Conservation (phyloP, 305 asterid genomes). For the Solanum hybrid region DNA sequence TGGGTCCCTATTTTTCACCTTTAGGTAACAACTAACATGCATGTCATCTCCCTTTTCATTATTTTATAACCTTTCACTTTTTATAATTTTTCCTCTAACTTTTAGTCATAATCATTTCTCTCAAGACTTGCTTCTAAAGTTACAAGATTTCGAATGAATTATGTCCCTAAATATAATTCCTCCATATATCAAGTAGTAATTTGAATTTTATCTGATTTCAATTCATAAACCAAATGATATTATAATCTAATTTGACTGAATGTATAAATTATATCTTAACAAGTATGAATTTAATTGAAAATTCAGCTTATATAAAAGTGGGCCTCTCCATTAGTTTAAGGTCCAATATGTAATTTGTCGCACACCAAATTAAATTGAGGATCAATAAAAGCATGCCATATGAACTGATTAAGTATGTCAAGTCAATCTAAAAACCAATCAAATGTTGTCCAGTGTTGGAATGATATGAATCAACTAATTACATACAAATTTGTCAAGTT, state of each 20-base stretch:
- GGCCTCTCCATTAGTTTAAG: not conserved
- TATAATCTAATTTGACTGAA: not conserved
- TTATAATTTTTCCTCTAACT: conserved; percentile 5
- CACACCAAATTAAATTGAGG: not conserved
- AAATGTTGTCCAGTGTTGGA: not conserved
- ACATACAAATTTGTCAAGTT: not conserved
- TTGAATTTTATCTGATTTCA: not conserved
- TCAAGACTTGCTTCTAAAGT: conserved; percentile 12
- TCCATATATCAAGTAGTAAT: not conserved
- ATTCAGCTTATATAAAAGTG: not conserved
- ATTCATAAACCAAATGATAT: not conserved
- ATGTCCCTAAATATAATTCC: not conserved
- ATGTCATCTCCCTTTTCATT: not conserved
- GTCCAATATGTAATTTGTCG: not conserved
- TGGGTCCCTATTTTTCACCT: conserved; percentile 45
- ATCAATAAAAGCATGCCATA: not conserved
- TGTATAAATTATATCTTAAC: not conserved
- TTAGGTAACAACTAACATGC: conserved; percentile 55
- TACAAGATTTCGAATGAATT: not conserved
- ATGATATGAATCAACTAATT: not conserved
- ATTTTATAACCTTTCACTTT: not conserved
- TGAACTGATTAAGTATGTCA: not conserved
- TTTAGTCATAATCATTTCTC: conserved; percentile 28
- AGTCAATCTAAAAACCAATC: not conserved
- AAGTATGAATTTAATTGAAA: not conserved